Conservation (phyloP, 2,329 filamentous ascomycete species). For the Aspergillus sp. region DNA sequence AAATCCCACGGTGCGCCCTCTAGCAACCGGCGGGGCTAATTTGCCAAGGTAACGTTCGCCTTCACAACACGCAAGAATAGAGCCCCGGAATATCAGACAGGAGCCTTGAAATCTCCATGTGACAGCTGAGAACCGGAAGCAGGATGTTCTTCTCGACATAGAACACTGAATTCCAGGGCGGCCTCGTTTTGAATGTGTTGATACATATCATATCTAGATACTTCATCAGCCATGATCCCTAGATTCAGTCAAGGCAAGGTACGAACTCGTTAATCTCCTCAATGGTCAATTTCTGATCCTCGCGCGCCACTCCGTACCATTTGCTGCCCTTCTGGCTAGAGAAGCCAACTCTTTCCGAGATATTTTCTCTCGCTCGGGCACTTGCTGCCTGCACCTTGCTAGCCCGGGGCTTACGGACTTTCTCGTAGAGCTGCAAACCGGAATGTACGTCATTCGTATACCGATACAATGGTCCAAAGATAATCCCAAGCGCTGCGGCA, state of each 20-base stretch:
- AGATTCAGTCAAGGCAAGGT: too few species aligned
- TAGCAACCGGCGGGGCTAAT: too few species aligned
- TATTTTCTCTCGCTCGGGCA: conserved; percentile 20
- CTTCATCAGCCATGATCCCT: background rate
- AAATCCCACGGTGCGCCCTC: too few species aligned
- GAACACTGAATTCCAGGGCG: too few species aligned
- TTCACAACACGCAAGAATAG: too few species aligned
- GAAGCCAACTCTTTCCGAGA: conserved; percentile 24
- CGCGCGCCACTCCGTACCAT: conserved; percentile 16
- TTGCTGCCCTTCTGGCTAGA: background rate
- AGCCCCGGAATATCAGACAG: too few species aligned
- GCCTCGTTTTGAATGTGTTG: too few species aligned
- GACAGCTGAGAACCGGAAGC: too few species aligned
- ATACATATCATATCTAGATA: conserved; percentile 1
- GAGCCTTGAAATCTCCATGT: too few species aligned
- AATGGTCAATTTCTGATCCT: conserved; percentile 27
- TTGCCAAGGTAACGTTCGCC: too few species aligned
- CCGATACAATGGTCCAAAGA: conserved; percentile 25
- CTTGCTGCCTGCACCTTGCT: conserved; percentile 27
- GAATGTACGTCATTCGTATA: conserved; percentile 12
- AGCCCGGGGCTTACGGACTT: conserved; percentile 22
- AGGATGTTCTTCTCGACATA: too few species aligned
- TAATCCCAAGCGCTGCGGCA: conserved; percentile 34
- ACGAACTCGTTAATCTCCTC: conserved; percentile 29
- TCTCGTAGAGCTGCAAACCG: conserved; percentile 23